A percentile compares a stretch with the other conserved stretches of the same genome.
Evolutionary conservation across 352 stramenopile species (phyloP).

Genomic region (Phytophthora ramorum): DNA sequence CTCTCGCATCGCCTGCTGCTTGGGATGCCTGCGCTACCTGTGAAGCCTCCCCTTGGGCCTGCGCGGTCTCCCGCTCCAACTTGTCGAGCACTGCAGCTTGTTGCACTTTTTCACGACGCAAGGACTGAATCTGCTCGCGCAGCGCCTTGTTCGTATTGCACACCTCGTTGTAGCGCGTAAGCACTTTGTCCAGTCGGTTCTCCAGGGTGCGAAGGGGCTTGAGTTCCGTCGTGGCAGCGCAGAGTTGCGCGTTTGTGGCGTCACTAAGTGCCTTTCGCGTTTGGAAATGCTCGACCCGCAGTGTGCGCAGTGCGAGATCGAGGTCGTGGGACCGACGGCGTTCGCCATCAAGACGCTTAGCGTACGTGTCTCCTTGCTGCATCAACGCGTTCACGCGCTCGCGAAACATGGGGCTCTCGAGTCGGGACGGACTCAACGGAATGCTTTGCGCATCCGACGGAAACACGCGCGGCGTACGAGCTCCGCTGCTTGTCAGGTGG

Average conservation of each 20-base stretch:
- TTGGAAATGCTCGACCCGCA: conserved; percentile 53
- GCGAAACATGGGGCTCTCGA: conserved; percentile 79
- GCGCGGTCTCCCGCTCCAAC: conserved; percentile 84
- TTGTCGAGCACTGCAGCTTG: conserved; percentile 81
- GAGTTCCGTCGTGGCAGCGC: conserved; percentile 54
- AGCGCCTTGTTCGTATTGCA: conserved; percentile 86
- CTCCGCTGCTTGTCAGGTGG: conserved; percentile 40
- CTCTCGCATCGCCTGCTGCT: conserved; percentile 77
- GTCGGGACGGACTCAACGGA: conserved; percentile 67
- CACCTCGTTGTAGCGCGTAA: conserved; percentile 88
- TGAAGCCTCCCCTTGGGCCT: conserved; percentile 83
- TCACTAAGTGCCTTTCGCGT: conserved; percentile 61
- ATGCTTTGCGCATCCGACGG: conserved; percentile 59
- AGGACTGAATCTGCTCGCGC: conserved; percentile 79
- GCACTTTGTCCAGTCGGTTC: conserved; percentile 84
- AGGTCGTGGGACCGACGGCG: conserved; percentile 59
- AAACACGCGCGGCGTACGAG: conserved; percentile 61
- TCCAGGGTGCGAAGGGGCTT: conserved; percentile 80
- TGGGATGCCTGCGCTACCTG: conserved; percentile 83
- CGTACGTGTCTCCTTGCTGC: conserved; percentile 78
- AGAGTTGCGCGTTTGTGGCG: conserved; percentile 54
- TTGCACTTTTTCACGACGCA: conserved; percentile 83
- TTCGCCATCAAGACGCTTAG: conserved; percentile 74
- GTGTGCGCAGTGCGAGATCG: conserved; percentile 32
- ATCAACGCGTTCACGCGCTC: conserved; percentile 69